These are phyloP conservation scores for Xylaria nigripes DNA, from an alignment of 495 filamentous ascomycete species.

Conservation along the genomic window DNA sequence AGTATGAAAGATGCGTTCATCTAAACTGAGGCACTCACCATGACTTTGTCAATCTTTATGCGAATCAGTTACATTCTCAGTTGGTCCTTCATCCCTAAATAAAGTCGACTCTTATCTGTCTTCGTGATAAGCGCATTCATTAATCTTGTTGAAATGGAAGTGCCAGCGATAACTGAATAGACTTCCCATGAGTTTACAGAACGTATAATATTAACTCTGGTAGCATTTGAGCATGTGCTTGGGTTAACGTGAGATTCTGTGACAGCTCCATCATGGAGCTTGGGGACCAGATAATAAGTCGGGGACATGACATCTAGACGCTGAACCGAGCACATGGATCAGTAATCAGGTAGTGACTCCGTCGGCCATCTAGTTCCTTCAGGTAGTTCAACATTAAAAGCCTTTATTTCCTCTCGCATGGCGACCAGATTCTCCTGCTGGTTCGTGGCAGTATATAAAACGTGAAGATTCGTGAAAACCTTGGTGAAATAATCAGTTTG, in stretches of 20 bases:
- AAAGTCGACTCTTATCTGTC: background rate
- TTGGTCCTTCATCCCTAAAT: background rate
- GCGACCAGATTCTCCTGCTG: constrained; percentile 4
- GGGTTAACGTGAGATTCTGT: background rate
- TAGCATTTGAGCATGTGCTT: background rate
- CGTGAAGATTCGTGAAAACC: constrained; percentile 8
- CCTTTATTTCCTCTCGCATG: background rate
- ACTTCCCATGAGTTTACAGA: background rate
- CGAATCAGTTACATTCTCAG: background rate
- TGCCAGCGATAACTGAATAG: background rate
- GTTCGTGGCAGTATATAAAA: constrained; percentile 3
- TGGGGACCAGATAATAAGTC: background rate
- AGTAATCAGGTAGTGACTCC: background rate
- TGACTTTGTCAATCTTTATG: background rate
- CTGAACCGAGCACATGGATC: background rate
- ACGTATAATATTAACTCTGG: background rate
- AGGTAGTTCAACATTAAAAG: background rate
- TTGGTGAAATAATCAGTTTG: constrained; percentile 5
- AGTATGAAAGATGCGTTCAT: background rate
- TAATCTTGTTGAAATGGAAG: background rate
- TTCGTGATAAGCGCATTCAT: background rate
- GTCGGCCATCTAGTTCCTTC: background rate
- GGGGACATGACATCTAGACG: background rate
- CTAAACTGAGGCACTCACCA: background rate
- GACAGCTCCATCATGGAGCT: background rate